A percentile compares a stretch with the other conserved stretches of the same genome.
phyloP scores from a whole-genome alignment of 768 basidiomycete species.

The Termitomyces sp. region DNA sequence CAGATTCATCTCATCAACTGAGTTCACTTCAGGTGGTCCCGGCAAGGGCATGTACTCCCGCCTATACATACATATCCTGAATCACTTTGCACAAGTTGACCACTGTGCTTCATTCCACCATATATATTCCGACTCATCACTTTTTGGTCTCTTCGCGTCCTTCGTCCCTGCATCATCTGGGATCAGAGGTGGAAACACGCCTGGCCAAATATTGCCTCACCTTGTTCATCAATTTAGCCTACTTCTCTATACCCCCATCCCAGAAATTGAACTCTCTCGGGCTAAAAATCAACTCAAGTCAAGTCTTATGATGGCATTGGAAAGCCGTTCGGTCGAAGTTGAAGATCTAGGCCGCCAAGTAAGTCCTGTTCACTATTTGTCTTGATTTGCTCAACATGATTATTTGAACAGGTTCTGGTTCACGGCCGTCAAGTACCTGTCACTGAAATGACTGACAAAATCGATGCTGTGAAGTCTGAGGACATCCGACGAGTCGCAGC shows the following conservation, averaged over 20 bases:
- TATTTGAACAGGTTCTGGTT: constrained; percentile 60
- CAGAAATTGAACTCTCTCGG: constrained; percentile 67
- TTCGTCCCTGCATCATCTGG: constrained; percentile 67
- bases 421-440: constrained; percentile 83
- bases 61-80: constrained; percentile 92
- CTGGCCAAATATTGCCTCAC: constrained; percentile 73
- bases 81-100: constrained; percentile 90
- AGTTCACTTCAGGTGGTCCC: constrained; percentile 65
- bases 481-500: constrained; percentile 75
- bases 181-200: constrained; percentile 56
- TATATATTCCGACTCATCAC: constrained; percentile 90
- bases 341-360: constrained; percentile 92
- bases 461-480: constrained; percentile 69
- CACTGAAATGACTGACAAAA: constrained; percentile 87
- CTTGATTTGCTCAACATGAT: background rate
- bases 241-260: constrained; percentile 67
- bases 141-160: constrained; percentile 89
- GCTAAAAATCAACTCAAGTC: constrained; percentile 97
- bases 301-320: constrained; percentile 90
- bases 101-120: constrained; percentile 97
- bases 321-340: constrained; percentile 80
- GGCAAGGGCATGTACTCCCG: constrained; percentile 99
- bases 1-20: background rate
- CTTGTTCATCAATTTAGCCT: constrained; percentile 86
- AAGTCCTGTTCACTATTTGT: constrained; percentile 2